Evolutionary conservation across 2,329 filamentous ascomycete genomes (phyloP).

Genomic region (Arachnomyces sp.): DNA sequence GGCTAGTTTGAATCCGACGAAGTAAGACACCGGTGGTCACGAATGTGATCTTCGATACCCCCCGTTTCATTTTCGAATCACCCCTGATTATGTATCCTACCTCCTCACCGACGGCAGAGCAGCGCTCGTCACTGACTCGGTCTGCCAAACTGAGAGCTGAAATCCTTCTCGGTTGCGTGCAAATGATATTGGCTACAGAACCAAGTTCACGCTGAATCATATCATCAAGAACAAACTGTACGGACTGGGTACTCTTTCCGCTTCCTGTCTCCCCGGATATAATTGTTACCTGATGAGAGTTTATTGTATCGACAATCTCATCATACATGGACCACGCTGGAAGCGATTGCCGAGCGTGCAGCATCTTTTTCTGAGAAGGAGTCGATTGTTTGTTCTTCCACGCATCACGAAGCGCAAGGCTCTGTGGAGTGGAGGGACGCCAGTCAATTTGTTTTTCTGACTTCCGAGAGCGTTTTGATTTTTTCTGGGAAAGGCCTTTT

Average conservation of each 20-base stretch:
- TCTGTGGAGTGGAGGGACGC: constrained; percentile 51
- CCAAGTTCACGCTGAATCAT: constrained; percentile 71
- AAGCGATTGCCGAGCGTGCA: constrained; percentile 61
- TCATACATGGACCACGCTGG: constrained; percentile 84
- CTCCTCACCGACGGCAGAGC: constrained; percentile 71
- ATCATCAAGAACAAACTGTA: constrained; percentile 92
- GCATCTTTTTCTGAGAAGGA: constrained; percentile 65
- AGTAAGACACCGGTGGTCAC: constrained; percentile 92
- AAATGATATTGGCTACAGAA: constrained; percentile 76
- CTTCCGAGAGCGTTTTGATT: constrained; percentile 23
- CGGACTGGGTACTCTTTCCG: constrained; percentile 92
- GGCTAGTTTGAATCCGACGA: constrained; percentile 81
- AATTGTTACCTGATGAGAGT: constrained; percentile 78
- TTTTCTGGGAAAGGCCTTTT: constrained; percentile 14
- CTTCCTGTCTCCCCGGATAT: constrained; percentile 96
- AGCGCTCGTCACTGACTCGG: constrained; percentile 87
- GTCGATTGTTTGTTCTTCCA: constrained; percentile 64
- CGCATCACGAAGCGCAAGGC: constrained; percentile 50
- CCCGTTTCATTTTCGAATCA: constrained; percentile 66
- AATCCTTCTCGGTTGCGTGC: constrained; percentile 90
- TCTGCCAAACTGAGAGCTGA: constrained; percentile 91
- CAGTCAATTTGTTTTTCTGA: constrained; percentile 57
- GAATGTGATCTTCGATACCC: constrained; percentile 82
- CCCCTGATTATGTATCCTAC: constrained; percentile 88
- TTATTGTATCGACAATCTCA: constrained; percentile 67